Base-by-base conservation (phyloP, 768 basidiomycete species). In the Auricularia sp. region DNA sequence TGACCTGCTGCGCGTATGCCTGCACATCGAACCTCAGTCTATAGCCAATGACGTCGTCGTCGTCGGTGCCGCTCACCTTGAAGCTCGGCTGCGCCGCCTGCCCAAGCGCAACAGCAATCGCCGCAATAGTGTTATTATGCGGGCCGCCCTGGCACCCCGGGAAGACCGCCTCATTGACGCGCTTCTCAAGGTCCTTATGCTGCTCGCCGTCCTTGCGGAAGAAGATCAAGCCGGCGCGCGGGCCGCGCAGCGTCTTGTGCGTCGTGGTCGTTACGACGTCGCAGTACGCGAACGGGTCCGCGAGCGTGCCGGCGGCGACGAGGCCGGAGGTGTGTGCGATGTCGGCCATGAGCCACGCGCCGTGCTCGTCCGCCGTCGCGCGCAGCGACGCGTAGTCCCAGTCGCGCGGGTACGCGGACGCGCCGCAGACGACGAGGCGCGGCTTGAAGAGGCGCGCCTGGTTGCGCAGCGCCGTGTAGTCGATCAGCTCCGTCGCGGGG, bases 61-160 rank as follows among this genome's bases (percentile, higher is more conserved):
- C 23, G 29, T 29, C 29, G 29, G 29, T 29, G 29, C 29, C 29
- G 29, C 29, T 29, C 29, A 29, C 29, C 77, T 90, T 90, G 83
- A 88, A 99, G 42, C 85, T 85, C 12, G 95, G 97, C 72, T 90
- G 87, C 65, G 90, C 81, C 59, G 88, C 97, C 75, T 98, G 97
- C 70, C 87, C 85, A 66, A 99, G 87, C 21, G 97, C 82, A 12
- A 94, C 95, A 61, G 97, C 97, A 67, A 99, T 81, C 70, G 86
- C 93, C 51, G 96, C 96, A 66, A 99, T 98, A 68, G 96, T 93
- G 79, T 99, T 94, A 81, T 98, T 98, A 82, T 98, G 97, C 54
- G 96, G 97, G 61, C 96, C 97, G 77, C 97, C 97, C 79, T 98
- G 97, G 84, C 97, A 98, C 42, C 97, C 96, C 64, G 97, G 97